A percentile compares a stretch with the other conserved stretches of the same genome.
Evolutionary conservation across 2,329 filamentous ascomycete species (phyloP).

Genomic region (Samsoniella hepiali): DNA sequence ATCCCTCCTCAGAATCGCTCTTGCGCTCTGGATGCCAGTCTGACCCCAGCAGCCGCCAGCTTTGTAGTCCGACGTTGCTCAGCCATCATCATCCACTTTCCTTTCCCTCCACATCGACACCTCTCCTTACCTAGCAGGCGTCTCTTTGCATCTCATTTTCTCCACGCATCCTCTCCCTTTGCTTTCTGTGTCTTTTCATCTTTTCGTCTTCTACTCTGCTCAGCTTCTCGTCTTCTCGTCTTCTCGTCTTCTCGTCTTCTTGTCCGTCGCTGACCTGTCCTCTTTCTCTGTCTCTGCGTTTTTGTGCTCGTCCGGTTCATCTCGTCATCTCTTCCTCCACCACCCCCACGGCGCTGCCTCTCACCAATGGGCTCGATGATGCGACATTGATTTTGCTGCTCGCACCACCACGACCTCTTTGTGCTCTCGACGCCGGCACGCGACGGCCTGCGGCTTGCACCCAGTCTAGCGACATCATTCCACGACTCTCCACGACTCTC

Average conservation of each 20-base stretch:
- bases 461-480: neutral
- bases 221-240: neutral
- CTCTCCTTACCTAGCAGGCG: neutral
- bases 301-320: neutral
- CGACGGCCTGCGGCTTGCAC: neutral
- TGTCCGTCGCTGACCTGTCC: neutral
- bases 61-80: neutral
- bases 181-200: neutral
- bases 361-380: conserved; percentile 12
- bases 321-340: neutral
- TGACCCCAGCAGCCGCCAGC: neutral
- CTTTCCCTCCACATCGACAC: neutral
- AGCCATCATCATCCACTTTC: neutral
- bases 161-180: neutral
- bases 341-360: neutral
- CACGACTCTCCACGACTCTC: neutral
- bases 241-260: neutral
- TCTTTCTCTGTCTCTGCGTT: neutral
- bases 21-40: neutral
- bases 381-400: conserved; percentile 6
- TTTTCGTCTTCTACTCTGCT: neutral
- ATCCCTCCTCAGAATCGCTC: neutral
- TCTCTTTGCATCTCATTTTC: neutral
- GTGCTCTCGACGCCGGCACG: neutral
- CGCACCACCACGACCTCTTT: neutral